Conservation (phyloP, 1,139 yeast genomes). For the Sugiyamaella xylanicola region DNA sequence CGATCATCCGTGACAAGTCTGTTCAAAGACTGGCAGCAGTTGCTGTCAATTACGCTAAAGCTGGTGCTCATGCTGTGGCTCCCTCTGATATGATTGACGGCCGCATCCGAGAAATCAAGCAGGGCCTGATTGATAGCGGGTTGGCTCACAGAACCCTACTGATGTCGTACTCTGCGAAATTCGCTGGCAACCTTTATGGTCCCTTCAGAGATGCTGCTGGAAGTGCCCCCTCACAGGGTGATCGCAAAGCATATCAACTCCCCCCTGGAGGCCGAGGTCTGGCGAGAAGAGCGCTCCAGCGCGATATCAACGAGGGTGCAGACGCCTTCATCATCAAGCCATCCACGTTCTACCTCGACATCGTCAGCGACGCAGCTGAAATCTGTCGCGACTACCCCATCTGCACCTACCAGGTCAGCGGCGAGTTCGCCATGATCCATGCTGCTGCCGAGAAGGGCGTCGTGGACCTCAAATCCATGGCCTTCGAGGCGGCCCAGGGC, state of each 20-base stretch:
- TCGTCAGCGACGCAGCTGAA: conserved; percentile 83
- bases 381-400: conserved; percentile 83
- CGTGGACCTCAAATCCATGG: conserved; percentile 83
- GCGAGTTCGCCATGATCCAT: conserved; percentile 96
- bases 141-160: conserved; percentile 86
- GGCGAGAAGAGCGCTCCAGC: conserved; percentile 83
- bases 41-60: conserved; percentile 91
- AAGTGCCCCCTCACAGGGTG: conserved; percentile 86
- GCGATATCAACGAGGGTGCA: conserved; percentile 92
- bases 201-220: conserved; percentile 99
- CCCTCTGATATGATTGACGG: conserved; percentile 99
- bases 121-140: conserved; percentile 78
- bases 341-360: conserved; percentile 92
- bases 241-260: conserved; percentile 87
- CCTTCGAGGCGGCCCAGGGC: conserved; percentile 90
- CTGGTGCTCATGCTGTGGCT: conserved; percentile 95
- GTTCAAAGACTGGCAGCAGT: conserved; percentile 89
- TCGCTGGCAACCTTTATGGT: conserved; percentile 88
- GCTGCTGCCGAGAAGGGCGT: conserved; percentile 98
- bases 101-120: conserved; percentile 82
- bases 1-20: conserved; percentile 71
- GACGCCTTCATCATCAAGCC: conserved; percentile 97
- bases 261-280: conserved; percentile 93
- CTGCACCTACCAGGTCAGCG: conserved; percentile 95
- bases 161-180: conserved; percentile 94